Evolutionary conservation across 1,139 yeast genomes (phyloP).

Genomic region (Sugiyamaella neomexicana): DNA sequence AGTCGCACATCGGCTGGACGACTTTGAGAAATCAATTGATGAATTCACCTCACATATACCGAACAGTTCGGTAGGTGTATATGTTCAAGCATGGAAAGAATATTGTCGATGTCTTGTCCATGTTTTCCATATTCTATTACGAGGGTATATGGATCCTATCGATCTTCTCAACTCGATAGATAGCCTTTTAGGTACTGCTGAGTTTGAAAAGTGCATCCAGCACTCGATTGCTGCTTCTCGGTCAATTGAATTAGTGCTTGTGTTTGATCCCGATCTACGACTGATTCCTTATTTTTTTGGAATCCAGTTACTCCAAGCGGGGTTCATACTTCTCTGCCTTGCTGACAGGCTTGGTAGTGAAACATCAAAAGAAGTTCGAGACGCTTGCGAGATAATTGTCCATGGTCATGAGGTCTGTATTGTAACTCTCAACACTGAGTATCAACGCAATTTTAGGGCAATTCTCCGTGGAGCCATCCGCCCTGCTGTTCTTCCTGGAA

Average conservation of each 20-base stretch:
- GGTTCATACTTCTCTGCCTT: constrained; percentile 31
- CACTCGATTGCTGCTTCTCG: constrained; percentile 36
- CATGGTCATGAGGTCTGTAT: constrained; percentile 41
- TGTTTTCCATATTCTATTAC: constrained; percentile 28
- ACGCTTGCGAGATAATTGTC: constrained; percentile 37
- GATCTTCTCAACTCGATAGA: constrained; percentile 26
- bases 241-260: constrained; percentile 30
- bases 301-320: constrained; percentile 37
- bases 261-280: constrained; percentile 36
- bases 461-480: constrained; percentile 34
- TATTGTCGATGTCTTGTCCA: constrained; percentile 30
- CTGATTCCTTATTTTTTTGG: constrained; percentile 41
- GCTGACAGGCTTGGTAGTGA: constrained; percentile 36
- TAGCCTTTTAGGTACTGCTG: constrained; percentile 23
- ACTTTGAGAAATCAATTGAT: constrained; percentile 26
- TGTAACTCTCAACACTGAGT: constrained; percentile 39
- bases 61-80: constrained; percentile 13
- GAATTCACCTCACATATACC: constrained; percentile 18
- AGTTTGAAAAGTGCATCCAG: constrained; percentile 29
- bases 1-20: constrained; percentile 21
- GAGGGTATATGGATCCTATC: constrained; percentile 32
- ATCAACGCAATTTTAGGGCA: constrained; percentile 37
- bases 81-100: constrained; percentile 29
- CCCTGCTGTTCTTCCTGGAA: constrained; percentile 16
- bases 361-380: constrained; percentile 36